phyloP scores from a whole-genome alignment of 1,284 basidiomycete genomes.

The Trichosporon sp. region DNA sequence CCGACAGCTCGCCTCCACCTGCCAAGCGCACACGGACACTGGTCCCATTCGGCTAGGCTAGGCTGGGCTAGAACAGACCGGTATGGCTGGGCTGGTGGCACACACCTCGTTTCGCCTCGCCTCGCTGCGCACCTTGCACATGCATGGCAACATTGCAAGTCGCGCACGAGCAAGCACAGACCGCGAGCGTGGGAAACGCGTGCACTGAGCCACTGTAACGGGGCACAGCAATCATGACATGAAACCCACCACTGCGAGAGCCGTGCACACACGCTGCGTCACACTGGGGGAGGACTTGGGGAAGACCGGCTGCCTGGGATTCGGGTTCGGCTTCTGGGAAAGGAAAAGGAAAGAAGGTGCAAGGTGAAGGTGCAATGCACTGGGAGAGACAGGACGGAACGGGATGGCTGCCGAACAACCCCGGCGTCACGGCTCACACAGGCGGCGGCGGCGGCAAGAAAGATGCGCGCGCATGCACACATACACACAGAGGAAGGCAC shows the following conservation, averaged over 20 bases:
- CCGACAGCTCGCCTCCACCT: background rate
- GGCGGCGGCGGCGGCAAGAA: no score
- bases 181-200: background rate
- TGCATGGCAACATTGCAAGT: background rate
- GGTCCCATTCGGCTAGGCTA: no score
- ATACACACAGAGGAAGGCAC: no score
- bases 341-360: background rate
- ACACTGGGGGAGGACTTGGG: no score
- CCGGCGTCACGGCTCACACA: background rate
- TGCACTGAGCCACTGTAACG: background rate
- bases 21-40: no score
- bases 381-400: background rate
- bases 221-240: background rate
- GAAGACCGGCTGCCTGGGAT: no score
- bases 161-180: background rate
- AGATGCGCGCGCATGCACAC: no score
- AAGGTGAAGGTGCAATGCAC: no score
- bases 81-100: no score
- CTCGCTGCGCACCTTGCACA: background rate
- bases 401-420: background rate
- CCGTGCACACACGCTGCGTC: background rate
- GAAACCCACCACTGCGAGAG: background rate
- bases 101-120: background rate
- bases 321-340: no score
- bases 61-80: no score